Base-by-base conservation (phyloP, 306 rosid genomes). In the Vigna radiata region DNA sequence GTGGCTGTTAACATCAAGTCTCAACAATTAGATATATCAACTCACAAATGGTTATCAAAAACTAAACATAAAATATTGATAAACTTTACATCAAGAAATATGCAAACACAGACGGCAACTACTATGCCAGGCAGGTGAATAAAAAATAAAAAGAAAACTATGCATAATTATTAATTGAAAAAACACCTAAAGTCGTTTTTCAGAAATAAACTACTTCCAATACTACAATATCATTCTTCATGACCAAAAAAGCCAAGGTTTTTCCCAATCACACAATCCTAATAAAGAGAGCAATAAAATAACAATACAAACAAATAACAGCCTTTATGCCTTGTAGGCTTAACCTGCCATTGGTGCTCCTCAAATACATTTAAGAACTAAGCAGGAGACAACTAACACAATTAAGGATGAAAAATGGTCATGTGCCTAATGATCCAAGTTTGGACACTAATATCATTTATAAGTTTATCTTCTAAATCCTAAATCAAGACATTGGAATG, bases 1-100 rank as follows among this genome's bases (percentile, higher is more conserved):
- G 99, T 75, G 99, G 99, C 99, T 94, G 91, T 89, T 50, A 67
- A 80, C 55, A 64, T 82, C 79, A 80, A 79, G 76, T 36, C 64
- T 41, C 37, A 52, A 70, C 15, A 19, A 74, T 58, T 50, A 80
- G 80, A 58, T 66, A 25, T 13, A 73, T 46, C 55, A 56, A 56
- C 27, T 21, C 50, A 18, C 23, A 74, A 29, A 18, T 13, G 16
- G 44, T 59, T 23, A 62, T 69, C 19, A 60, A 81, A 65, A 48
- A 73, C n/a, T 17, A 21, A 58, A 37, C 62, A 37, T 55, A 66
- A 54, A 54, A 39, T 46, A 54, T 43, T 29, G 29, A 66, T 52
- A 53, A 48, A 62, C n/a, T 50, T 23, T 41, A 15, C 48, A 64
- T 63, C 67, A n/a, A 25, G 8, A 52, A 52, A 76, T 47, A 29